Conservation (phyloP, 495 filamentous ascomycete genomes). For the Neurospora pannonica region DNA sequence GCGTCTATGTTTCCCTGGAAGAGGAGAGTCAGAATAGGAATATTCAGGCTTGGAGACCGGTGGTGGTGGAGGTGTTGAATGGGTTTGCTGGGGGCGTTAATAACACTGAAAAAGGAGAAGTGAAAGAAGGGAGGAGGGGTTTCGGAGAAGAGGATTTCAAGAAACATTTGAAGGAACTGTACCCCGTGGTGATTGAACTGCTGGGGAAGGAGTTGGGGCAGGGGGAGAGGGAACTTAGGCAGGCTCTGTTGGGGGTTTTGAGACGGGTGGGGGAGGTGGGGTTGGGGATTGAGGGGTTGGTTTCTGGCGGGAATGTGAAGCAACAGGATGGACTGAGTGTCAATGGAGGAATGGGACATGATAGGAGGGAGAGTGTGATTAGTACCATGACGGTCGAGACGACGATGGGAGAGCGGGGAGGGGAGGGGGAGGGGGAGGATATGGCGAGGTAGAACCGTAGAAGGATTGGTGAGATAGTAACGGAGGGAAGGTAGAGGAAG, state of each 20-base stretch:
- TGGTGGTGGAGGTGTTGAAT: constrained; percentile 95
- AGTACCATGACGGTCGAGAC: neutral
- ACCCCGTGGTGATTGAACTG: constrained; percentile 77
- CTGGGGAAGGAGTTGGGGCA: constrained; percentile 67
- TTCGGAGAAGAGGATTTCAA: constrained; percentile 79
- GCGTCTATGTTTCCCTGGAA: constrained; percentile 70
- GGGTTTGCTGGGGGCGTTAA: constrained; percentile 63
- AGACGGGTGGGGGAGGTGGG: constrained; percentile 74
- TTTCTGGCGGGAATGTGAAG: neutral
- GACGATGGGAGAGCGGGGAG: neutral
- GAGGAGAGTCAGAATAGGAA: constrained; percentile 94
- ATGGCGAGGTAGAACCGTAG: neutral
- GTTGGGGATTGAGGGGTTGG: constrained; percentile 52
- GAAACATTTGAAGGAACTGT: constrained; percentile 71
- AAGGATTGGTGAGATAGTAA: neutral
- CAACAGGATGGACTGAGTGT: constrained; percentile 8
- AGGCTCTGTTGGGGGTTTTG: constrained; percentile 65
- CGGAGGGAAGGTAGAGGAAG: neutral
- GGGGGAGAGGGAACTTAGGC: constrained; percentile 50
- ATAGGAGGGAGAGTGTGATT: neutral
- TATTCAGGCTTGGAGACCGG: constrained; percentile 90
- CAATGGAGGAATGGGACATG: neutral
- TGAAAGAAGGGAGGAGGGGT: neutral
- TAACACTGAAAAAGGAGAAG: neutral
- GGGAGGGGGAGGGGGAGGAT: neutral